A percentile compares a stretch with the other conserved stretches of the same genome.
phyloP scores from a whole-genome alignment of 2,329 filamentous ascomycete genomes.

The Neofusicoccum umdonicola region DNA sequence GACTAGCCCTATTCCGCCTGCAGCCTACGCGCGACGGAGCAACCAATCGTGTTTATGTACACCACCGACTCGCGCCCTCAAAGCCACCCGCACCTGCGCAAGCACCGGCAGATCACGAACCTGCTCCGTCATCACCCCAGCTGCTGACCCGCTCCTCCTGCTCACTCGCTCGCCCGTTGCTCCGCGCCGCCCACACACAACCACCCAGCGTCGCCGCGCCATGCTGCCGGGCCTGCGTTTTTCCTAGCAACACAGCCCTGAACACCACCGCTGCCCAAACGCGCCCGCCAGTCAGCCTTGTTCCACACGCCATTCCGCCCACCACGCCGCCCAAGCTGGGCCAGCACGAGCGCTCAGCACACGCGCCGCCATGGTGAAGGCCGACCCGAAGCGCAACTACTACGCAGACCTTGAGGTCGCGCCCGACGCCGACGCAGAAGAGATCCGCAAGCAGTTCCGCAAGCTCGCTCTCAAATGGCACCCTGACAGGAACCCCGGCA shows the following conservation, averaged over 20 bases:
- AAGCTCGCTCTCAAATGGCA: constrained; percentile 84
- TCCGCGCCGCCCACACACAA: background rate
- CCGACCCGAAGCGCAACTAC: constrained; percentile 70
- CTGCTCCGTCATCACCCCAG: constrained; percentile 8
- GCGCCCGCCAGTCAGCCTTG: constrained; percentile 7
- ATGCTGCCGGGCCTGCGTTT: constrained; percentile 14
- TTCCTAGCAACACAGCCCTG: constrained; percentile 8
- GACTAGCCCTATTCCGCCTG: constrained; percentile 1
- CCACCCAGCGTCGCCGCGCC: constrained; percentile 1
- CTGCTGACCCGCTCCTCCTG: background rate
- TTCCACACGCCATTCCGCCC: constrained; percentile 1
- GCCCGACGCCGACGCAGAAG: constrained; percentile 64
- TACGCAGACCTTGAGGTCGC: constrained; percentile 79
- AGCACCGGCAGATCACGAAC: constrained; percentile 13
- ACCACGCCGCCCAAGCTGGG: constrained; percentile 3
- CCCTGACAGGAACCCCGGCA: constrained; percentile 83
- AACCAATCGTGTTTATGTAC: constrained; percentile 12
- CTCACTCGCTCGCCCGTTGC: background rate
- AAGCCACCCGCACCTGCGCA: constrained; percentile 14
- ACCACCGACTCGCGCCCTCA: constrained; percentile 5
- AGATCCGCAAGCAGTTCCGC: constrained; percentile 83
- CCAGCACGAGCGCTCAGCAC: background rate
- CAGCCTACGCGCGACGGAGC: background rate
- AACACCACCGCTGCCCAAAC: constrained; percentile 11
- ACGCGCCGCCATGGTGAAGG: constrained; percentile 61